A percentile compares a stretch with the other conserved stretches of the same genome.
Evolutionary conservation across 2,329 filamentous ascomycete species (phyloP).

Genomic region (Lecanicillium sp.): DNA sequence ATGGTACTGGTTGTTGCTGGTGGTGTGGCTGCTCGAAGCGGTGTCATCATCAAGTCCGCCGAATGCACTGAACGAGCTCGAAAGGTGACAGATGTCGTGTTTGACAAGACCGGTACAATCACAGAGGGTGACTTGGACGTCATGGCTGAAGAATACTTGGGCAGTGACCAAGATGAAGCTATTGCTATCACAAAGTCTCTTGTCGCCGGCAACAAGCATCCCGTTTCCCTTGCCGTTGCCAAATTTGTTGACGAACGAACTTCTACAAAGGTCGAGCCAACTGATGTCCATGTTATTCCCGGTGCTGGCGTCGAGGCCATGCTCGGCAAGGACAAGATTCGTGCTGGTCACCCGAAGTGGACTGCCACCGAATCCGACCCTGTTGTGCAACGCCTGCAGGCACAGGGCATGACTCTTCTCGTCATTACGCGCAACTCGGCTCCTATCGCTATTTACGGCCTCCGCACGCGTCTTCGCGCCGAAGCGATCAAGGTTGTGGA

Average conservation of each 20-base stretch:
- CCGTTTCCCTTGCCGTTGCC: constrained; percentile 39
- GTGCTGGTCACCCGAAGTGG: constrained; percentile 41
- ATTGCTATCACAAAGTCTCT: constrained; percentile 19
- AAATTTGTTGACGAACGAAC: constrained; percentile 24
- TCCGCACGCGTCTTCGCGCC: constrained; percentile 27
- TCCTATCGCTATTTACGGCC: constrained; percentile 39
- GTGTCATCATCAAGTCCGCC: constrained; percentile 52
- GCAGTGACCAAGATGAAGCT: constrained; percentile 14
- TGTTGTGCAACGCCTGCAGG: constrained; percentile 12
- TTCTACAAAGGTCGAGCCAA: constrained; percentile 10
- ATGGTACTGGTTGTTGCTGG: constrained; percentile 58
- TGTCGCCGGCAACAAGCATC: constrained; percentile 37
- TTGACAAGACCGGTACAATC: constrained; percentile 60
- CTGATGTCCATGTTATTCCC: constrained; percentile 26
- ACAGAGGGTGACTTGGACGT: constrained; percentile 36
- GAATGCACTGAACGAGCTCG: constrained; percentile 43
- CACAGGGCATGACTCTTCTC: constrained; percentile 18
- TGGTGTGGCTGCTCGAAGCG: constrained; percentile 47
- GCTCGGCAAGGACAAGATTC: constrained; percentile 19
- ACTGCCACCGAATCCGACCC: constrained; percentile 17
- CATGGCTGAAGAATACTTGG: constrained; percentile 14
- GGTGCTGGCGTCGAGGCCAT: constrained; percentile 32
- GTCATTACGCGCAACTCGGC: constrained; percentile 16
- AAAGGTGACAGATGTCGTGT: constrained; percentile 47
- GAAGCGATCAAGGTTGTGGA: constrained; percentile 37